phyloP scores from a whole-genome alignment of 2,329 filamentous ascomycete species.

The Pyrenophora tritici-repentis region DNA sequence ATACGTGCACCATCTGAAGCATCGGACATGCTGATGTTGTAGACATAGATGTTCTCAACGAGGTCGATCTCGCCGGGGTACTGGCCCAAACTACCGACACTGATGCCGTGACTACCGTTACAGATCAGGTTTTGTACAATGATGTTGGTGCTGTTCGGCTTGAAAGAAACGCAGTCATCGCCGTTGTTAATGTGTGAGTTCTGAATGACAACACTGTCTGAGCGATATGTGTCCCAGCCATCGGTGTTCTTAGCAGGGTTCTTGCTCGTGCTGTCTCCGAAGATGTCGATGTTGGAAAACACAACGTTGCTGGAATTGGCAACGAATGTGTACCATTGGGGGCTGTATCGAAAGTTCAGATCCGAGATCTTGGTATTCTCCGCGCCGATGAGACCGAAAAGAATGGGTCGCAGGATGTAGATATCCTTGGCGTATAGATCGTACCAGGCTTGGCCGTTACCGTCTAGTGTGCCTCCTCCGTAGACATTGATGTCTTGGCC shows the following conservation, averaged over 20 bases:
- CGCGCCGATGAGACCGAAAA: constrained; percentile 63
- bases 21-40: constrained; percentile 48
- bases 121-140: constrained; percentile 70
- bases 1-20: constrained; percentile 68
- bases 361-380: constrained; percentile 63
- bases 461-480: constrained; percentile 66
- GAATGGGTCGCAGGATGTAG: constrained; percentile 63
- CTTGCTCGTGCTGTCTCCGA: constrained; percentile 57
- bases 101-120: constrained; percentile 73
- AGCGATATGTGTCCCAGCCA: constrained; percentile 67
- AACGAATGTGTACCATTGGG: constrained; percentile 68
- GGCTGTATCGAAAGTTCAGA: constrained; percentile 64
- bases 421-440: constrained; percentile 63
- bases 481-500: constrained; percentile 71
- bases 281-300: constrained; percentile 66
- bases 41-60: constrained; percentile 67
- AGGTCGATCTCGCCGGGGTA: constrained; percentile 68
- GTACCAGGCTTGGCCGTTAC: constrained; percentile 69
- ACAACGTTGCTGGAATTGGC: constrained; percentile 69
- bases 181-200: constrained; percentile 68
- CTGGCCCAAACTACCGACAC: constrained; percentile 72
- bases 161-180: constrained; percentile 76
- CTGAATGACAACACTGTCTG: constrained; percentile 66
- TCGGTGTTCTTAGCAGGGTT: constrained; percentile 69
- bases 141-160: constrained; percentile 72